A percentile compares a stretch with the other conserved stretches of the same genome.
These are phyloP conservation scores for Calycina herbarum DNA, from an alignment of 2,329 filamentous ascomycete genomes.

Conservation along the genomic window DNA sequence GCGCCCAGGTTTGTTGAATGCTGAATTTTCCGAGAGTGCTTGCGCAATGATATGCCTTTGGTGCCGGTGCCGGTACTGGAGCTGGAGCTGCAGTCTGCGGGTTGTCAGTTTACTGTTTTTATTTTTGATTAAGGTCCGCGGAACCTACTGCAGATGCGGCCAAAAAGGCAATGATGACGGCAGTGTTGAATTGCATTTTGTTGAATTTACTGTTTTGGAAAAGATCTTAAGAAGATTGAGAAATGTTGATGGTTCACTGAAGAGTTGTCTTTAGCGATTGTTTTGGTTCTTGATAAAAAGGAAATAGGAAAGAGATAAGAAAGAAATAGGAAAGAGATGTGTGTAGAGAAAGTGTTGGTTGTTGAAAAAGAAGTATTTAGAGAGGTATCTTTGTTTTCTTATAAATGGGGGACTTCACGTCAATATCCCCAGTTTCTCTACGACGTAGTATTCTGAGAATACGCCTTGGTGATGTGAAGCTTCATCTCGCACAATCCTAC, in stretches of 20 bases:
- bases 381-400: too few species aligned
- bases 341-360: too few species aligned
- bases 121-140: not conserved
- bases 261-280: not conserved
- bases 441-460: too few species aligned
- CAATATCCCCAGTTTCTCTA: too few species aligned
- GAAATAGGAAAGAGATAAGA: not conserved
- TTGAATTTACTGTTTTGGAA: not conserved
- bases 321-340: too few species aligned
- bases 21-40: not conserved
- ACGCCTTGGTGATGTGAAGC: too few species aligned
- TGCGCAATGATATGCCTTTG: not conserved
- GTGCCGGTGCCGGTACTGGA: not conserved
- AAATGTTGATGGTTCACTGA: not conserved
- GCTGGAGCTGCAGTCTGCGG: not conserved
- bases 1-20: not conserved
- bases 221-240: not conserved
- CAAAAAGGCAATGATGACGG: not conserved
- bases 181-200: conserved; percentile 13
- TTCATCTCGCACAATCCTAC: too few species aligned
- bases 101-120: not conserved
- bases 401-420: too few species aligned
- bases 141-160: not conserved
- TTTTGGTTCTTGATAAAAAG: not conserved
- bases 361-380: too few species aligned